Evolutionary conservation across 306 rosid species (phyloP), one percentile per base, ranked within the genome.

Genomic region (Rosa chinensis): DNA sequence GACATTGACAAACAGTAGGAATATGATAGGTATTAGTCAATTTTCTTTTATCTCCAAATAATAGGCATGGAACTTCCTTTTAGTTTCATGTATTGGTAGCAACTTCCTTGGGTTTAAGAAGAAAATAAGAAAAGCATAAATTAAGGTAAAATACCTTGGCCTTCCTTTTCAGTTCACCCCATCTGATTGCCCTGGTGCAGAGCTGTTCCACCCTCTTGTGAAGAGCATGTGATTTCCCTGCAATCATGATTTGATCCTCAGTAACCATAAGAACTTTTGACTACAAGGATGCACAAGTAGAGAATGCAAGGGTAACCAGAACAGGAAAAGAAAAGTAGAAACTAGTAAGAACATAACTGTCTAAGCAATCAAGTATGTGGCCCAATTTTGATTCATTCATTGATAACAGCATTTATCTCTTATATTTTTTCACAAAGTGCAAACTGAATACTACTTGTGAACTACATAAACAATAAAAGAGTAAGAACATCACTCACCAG

Each of bases 181-280:
- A 89, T 78, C 83, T 82, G 83, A 89, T 82, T 55, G 92, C 92
- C 63, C 92, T 82, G 63, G 88, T 89, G 79, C 92, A 89, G 17
- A 89, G 88, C 78, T 89, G 92, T 23, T 86, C 90, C 20, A 89
- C 86, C 61, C 92, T 86, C 84, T 89, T 89, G 87, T 89, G 92
- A 70, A 89, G 92, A 75, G 90, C 90, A 77, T 89, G 92, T 23
- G 92, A 87, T 84, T 89, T 89, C 67, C 90, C 92, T 89, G 84
- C 78, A 88, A 76, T 43, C 81, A 78, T 44, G 40, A 47, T 45
- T 61, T 70, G 66, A 28, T 12, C 39, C 35, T 68, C 66, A 63
- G 40, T 81, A 77, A 73, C 53, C 49, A 52, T 1, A 3, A 28
- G 21, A 78, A 10, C 35, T 3, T 18, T 39, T n/a, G 25, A 64